Evolutionary conservation across 2,329 filamentous ascomycete species (phyloP).

Genomic region (Exophiala bonariae): DNA sequence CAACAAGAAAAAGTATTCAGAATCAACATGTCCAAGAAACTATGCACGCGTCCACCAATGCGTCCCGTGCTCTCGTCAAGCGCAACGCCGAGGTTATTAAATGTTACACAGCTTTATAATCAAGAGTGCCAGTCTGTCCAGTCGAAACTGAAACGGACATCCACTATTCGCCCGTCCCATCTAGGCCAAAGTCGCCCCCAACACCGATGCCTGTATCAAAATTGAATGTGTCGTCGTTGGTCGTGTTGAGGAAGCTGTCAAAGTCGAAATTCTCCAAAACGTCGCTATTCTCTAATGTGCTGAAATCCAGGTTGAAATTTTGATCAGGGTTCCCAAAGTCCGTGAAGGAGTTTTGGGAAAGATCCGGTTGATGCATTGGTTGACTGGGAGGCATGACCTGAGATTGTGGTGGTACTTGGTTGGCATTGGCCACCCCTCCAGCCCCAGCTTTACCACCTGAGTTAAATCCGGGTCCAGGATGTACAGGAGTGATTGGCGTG

Average conservation of each 20-base stretch:
- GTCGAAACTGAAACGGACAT: no score
- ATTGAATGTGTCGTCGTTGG: conserved; percentile 46
- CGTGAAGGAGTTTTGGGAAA: conserved; percentile 21
- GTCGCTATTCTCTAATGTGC: conserved; percentile 46
- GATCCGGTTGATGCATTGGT: conserved; percentile 28
- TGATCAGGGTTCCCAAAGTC: conserved; percentile 21
- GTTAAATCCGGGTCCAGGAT: conserved; percentile 47
- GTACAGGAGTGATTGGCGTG: conserved; percentile 49
- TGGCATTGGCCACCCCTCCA: conserved; percentile 31
- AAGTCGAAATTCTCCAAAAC: conserved; percentile 62
- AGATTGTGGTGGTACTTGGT: conserved; percentile 37
- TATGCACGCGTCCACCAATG: conserved; percentile 15
- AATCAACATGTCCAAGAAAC: conserved; percentile 9
- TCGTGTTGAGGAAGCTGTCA: conserved; percentile 64
- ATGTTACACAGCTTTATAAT: conserved; percentile 23
- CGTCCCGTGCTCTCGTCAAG: conserved; percentile 11
- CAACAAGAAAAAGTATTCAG: conserved; percentile 16
- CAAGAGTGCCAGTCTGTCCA: no score
- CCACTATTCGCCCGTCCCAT: conserved; percentile 22
- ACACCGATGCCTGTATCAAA: conserved; percentile 44
- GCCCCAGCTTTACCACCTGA: conserved; percentile 35
- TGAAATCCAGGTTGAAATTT: conserved; percentile 36
- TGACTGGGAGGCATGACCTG: conserved; percentile 29
- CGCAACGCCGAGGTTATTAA: conserved; percentile 22
- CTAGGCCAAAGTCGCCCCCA: conserved; percentile 38